Conservation (phyloP, 2,329 filamentous ascomycete species). For the Penicillium brasilianum region DNA sequence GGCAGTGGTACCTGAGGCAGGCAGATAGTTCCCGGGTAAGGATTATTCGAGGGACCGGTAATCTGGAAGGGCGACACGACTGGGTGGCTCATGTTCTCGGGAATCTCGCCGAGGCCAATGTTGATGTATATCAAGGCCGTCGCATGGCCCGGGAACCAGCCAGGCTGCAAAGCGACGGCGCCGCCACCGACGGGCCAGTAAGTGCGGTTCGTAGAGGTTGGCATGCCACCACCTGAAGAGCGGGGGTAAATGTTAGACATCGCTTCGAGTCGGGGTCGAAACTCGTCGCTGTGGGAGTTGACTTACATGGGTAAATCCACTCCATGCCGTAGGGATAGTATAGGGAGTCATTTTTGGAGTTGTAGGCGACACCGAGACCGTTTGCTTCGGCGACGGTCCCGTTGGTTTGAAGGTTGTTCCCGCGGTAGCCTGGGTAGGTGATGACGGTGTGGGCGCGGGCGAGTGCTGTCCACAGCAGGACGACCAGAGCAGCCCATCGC, state of each 20-base stretch:
- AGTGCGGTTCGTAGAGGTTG: slow-evolving; percentile 78
- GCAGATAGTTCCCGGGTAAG: slow-evolving; percentile 89
- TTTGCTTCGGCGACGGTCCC: slow-evolving; percentile 57
- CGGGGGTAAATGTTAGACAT: slow-evolving; percentile 10
- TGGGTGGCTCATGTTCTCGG: slow-evolving; percentile 82
- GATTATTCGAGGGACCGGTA: slow-evolving; percentile 76
- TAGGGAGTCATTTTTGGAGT: slow-evolving; percentile 48
- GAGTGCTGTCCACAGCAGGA: slow-evolving; percentile 45
- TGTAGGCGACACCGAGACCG: slow-evolving; percentile 53
- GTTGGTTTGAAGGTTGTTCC: slow-evolving; percentile 82
- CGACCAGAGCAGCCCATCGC: slow-evolving; percentile 35
- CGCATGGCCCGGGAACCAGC: slow-evolving; percentile 91
- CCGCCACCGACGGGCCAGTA: slow-evolving; percentile 89
- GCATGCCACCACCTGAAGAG: slow-evolving; percentile 77
- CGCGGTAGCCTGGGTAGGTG: slow-evolving; percentile 84
- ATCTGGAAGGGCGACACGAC: slow-evolving; percentile 85
- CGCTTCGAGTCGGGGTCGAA: not conserved
- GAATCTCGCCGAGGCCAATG: slow-evolving; percentile 80
- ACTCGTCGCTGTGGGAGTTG: slow-evolving; percentile 16
- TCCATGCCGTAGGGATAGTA: slow-evolving; percentile 86
- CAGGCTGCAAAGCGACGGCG: slow-evolving; percentile 87
- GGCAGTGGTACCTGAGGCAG: slow-evolving; percentile 88
- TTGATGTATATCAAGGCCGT: slow-evolving; percentile 89
- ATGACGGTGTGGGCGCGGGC: slow-evolving; percentile 73
- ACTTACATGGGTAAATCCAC: slow-evolving; percentile 92